Conservation (phyloP, 176 grass and related monocot species). For the Avena atlantica region DNA sequence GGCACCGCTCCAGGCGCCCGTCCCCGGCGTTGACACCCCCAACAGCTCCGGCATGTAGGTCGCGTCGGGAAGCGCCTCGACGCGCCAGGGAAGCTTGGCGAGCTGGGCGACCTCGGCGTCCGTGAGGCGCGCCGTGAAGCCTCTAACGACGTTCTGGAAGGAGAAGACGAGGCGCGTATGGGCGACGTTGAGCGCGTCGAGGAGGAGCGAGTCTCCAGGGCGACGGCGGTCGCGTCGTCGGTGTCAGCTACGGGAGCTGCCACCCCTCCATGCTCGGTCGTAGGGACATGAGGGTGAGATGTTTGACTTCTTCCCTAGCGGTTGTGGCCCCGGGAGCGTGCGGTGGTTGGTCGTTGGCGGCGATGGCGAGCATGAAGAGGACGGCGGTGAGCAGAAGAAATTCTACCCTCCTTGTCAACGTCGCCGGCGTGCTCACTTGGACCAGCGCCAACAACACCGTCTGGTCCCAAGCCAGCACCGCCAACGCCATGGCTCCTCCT, state of each 20-base stretch:
- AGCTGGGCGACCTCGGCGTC: conserved; percentile 24
- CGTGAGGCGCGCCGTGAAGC: conserved; percentile 56
- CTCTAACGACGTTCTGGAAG: conserved; percentile 58
- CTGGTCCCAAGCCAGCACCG: no score
- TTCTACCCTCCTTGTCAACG: no score
- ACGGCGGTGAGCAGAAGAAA: background rate
- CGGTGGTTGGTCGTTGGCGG: background rate
- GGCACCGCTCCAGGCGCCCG: no score
- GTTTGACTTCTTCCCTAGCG: no score
- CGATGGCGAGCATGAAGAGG: background rate
- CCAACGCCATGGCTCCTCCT: no score
- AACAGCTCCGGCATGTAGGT: no score
- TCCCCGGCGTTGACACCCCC: no score
- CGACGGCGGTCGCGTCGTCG: background rate
- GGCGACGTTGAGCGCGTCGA: background rate
- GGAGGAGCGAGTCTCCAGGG: conserved; percentile 28
- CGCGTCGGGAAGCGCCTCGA: no score
- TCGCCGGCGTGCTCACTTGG: no score
- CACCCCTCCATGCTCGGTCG: background rate
- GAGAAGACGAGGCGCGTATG: conserved; percentile 53
- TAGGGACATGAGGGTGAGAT: background rate
- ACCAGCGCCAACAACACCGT: no score
- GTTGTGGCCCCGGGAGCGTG: no score
- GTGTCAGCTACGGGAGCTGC: background rate
- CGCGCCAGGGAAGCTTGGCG: background rate